These are phyloP conservation scores for Myxozyma melibiosi DNA, from an alignment of 805 yeast species.

Conservation along the genomic window DNA sequence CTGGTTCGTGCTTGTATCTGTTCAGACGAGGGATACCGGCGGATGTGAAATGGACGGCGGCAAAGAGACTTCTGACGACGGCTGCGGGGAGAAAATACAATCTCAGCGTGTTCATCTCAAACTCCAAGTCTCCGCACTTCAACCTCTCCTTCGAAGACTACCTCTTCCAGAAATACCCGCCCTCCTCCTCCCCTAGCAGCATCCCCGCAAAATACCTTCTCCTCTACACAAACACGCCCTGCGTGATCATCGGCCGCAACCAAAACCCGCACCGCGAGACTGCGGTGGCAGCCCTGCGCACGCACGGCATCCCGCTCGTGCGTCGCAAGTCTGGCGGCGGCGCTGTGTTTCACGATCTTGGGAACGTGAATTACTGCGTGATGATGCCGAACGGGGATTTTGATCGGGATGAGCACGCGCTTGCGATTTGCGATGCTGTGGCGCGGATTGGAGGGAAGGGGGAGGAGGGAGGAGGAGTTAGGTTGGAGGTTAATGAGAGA, in stretches of 20 bases:
- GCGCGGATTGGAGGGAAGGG: too few relatives aligned
- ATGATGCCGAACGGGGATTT: slow-evolving; percentile 71
- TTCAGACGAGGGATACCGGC: too few relatives aligned
- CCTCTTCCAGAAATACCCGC: slow-evolving; percentile 58
- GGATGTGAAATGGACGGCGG: too few relatives aligned
- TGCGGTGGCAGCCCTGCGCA: slow-evolving; percentile 57
- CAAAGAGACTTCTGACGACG: too few relatives aligned
- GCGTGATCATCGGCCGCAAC: slow-evolving; percentile 94
- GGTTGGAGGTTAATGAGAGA: slow-evolving; percentile 62
- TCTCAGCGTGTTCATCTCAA: slow-evolving; percentile 62
- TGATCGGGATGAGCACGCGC: slow-evolving; percentile 55
- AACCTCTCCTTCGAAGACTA: slow-evolving; percentile 84
- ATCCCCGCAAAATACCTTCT: slow-evolving; percentile 54
- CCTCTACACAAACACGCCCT: slow-evolving; percentile 74
- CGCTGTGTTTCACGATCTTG: slow-evolving; percentile 89
- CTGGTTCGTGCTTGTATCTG: too few relatives aligned
- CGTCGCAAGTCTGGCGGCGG: slow-evolving; percentile 94
- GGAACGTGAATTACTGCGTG: slow-evolving; percentile 84
- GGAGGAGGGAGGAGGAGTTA: slow-evolving; percentile 10
- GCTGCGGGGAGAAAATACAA: too few relatives aligned
- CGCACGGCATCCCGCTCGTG: slow-evolving; percentile 62
- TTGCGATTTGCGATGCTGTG: slow-evolving; percentile 49
- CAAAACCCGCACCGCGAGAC: slow-evolving; percentile 94
- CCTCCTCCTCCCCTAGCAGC: not conserved
- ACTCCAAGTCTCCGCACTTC: slow-evolving; percentile 63